Evolutionary conservation across 2,329 filamentous ascomycete genomes (phyloP), one percentile per base, ranked within the genome.

Genomic region (Phaeosphaeria sp.): DNA sequence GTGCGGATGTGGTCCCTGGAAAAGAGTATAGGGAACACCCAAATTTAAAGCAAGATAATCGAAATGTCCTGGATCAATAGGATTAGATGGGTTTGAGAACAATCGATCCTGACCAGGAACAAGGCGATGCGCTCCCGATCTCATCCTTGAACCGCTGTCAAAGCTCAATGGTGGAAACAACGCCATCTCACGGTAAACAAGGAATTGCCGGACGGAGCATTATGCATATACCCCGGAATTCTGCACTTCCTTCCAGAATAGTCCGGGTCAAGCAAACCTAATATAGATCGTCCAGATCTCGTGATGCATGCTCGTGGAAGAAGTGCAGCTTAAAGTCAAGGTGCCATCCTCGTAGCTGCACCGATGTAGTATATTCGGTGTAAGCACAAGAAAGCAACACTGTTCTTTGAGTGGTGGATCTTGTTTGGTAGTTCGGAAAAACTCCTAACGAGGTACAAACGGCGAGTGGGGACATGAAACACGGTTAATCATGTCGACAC

Each of bases 131-230:
- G 33, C 18, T 23, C n/a, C 22, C 20, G 21, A 39, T 17, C 6
- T 13, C 30, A 50, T 50, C 47, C 47, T 20, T 50, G 47, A n/a
- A 20, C 47, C 47, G 25, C 20, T 17, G 30, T 50, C 47, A 22
- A 39, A 39, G 27, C 30, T 39, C 18, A 50, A 50, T 50, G 47
- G 47, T 50, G 47, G 47, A 50, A 50, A 50, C 47, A 41, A 21
- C 13, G 20, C 20, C 33, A 23, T 50, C 10, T 22, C 47, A 7
- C 17, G 9, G 7, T 50, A 23, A 4, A 22, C 47, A 41, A 17
- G 18, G 47, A 9, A 6, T 23, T 22, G 47, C 27, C 30, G 30
- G 30, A 50, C 33, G 47, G 47, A 50, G 33, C 20, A 50, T 50
- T 41, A 25, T 46, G 22, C 44, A 25, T 22, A 6, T 22, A 25